Percentiles rank a stretch among this genome's conserved stretches.
phyloP scores from a whole-genome alignment of 257 asterid species.

The Solanum rostratum region DNA sequence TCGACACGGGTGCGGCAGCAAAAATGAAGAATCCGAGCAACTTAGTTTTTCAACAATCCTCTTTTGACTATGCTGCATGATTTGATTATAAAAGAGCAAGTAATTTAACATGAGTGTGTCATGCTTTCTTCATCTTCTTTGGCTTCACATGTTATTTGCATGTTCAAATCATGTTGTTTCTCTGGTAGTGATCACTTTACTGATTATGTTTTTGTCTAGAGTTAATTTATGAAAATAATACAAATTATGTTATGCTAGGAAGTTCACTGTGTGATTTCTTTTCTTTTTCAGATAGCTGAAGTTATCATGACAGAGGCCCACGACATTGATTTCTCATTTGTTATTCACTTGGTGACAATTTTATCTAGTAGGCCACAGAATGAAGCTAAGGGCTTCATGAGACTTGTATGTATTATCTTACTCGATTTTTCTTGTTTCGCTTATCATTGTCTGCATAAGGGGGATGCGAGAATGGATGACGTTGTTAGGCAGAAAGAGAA shows the following conservation, averaged over 20 bases:
- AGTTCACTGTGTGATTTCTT: slow-evolving; percentile 2
- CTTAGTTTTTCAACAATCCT: neutral
- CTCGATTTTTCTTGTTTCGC: neutral
- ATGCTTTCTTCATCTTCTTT: neutral
- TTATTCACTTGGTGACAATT: slow-evolving; percentile 46
- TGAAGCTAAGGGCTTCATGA: slow-evolving; percentile 56
- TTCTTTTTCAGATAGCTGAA: slow-evolving; percentile 63
- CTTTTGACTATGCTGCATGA: neutral
- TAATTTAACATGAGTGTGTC: neutral
- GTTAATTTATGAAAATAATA: neutral
- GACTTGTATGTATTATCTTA: slow-evolving; percentile 43
- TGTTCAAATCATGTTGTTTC: neutral
- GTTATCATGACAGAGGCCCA: slow-evolving; percentile 54
- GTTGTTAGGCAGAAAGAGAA: neutral
- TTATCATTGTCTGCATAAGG: neutral
- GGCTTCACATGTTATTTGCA: neutral
- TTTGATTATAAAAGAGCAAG: neutral
- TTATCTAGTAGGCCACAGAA: slow-evolving; percentile 54
- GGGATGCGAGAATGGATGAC: neutral
- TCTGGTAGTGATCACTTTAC: neutral
- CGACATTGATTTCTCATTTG: slow-evolving; percentile 44
- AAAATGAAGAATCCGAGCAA: too few species aligned
- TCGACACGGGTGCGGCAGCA: too few species aligned
- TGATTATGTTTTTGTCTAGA: neutral
- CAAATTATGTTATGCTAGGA: neutral